Evolutionary conservation across 139 green algal species (phyloP), one percentile per base, ranked within the genome.

Genomic region (Micromonas commoda): DNA sequence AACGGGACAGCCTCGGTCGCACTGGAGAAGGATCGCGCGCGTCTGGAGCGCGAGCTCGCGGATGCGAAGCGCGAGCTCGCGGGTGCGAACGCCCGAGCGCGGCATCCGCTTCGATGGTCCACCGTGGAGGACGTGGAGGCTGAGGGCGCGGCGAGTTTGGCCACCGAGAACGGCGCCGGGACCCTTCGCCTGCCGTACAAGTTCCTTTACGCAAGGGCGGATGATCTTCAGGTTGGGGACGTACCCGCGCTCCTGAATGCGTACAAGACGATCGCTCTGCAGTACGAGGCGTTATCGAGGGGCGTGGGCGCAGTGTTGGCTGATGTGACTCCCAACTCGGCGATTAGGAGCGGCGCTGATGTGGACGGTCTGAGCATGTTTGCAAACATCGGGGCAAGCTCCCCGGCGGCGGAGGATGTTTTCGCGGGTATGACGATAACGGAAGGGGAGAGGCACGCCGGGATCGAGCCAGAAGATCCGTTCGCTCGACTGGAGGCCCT

Each of bases 191-290:
- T 71, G 2, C 26, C 53, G 24, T 66, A 81, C 34, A 35, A 64
- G 3, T 81, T 75, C 33, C n/a, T 81, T 1, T 76, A 81, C 64
- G 39, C 64, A 3, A 29, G 45, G 20, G 23, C 33, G 3, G 67
- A 73, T 5, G 64, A 81, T 26, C 67, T 81, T 26, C 61, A 63
- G 26, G n/a, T 81, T 6, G 66, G 64, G 21, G 76, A 81, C 33
- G 38, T 81, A 13, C 24, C 39, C 1, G 29, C 13, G 32, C 34
- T 81, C 6, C 76, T 81, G 4, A n/a, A 45, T 24, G 65, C 38
- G 31, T 81, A 81, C 38, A 81, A 81, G 69, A 37, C 31, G 16
- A 3, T 76, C 19, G 76, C 76, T 3, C 37, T 76, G 51, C n/a
- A 74, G 65, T 76, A 70, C 76, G 76, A 81, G 64, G 28, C 51